Evolutionary conservation across 2,329 filamentous ascomycete species (phyloP).

Genomic region (Mariannaea elegans): DNA sequence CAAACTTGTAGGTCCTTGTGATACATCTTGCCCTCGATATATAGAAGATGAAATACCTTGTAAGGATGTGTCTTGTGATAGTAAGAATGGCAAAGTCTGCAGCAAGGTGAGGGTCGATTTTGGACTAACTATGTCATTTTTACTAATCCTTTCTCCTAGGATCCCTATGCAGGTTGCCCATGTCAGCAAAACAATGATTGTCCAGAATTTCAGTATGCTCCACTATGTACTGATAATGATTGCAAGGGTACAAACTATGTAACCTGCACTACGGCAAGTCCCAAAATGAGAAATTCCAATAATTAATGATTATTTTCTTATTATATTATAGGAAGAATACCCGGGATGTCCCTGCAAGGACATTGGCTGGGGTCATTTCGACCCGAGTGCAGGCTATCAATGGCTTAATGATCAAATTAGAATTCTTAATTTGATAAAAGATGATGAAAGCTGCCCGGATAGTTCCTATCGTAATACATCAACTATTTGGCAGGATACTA

Average conservation of each 20-base stretch:
- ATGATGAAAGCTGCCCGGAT: not conserved
- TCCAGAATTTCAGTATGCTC: not conserved
- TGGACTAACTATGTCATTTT: not conserved
- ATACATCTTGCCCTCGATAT: not conserved
- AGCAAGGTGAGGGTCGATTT: not conserved
- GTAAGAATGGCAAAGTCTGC: not conserved
- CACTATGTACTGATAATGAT: not conserved
- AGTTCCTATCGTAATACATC: not conserved
- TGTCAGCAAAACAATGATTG: constrained; percentile 4
- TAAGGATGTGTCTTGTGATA: not conserved
- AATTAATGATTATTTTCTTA: not conserved
- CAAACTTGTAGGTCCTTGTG: not conserved
- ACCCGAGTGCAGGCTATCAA: not conserved
- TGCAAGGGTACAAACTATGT: not conserved
- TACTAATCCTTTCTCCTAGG: not conserved
- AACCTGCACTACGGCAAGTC: not conserved
- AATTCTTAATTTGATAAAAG: not conserved
- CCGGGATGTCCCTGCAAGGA: not conserved
- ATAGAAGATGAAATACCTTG: not conserved
- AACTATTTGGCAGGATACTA: not conserved
- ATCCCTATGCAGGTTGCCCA: not conserved
- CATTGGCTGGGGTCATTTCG: not conserved
- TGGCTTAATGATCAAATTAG: not conserved
- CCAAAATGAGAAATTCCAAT: not conserved
- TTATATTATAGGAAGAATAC: not conserved